phyloP scores from a whole-genome alignment of 495 filamentous ascomycete species.

The Echria macrotheca region DNA sequence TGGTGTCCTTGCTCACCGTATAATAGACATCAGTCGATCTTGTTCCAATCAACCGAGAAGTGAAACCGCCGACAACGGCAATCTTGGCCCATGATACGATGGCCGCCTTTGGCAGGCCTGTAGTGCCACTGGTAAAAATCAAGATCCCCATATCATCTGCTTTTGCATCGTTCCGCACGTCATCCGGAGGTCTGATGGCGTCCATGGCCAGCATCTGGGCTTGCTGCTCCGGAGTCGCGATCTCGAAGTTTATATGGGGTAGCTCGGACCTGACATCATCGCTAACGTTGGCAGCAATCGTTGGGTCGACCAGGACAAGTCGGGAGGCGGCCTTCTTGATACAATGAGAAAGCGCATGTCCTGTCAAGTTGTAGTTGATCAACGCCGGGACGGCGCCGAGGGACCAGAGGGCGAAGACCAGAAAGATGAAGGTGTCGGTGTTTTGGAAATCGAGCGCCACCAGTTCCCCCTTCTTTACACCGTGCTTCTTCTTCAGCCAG shows the following conservation, averaged over 20 bases:
- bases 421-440: slow-evolving; percentile 71
- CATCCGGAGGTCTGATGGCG: slow-evolving; percentile 59
- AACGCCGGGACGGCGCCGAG: slow-evolving; percentile 87
- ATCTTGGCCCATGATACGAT: slow-evolving; percentile 75
- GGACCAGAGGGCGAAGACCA: slow-evolving; percentile 83
- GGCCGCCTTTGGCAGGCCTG: slow-evolving; percentile 86
- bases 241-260: slow-evolving; percentile 50
- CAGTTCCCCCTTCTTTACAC: slow-evolving; percentile 68
- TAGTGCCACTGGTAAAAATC: slow-evolving; percentile 85
- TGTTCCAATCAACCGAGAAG: slow-evolving; percentile 52
- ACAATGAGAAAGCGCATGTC: slow-evolving; percentile 72
- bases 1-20: slow-evolving; percentile 64
- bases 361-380: slow-evolving; percentile 87
- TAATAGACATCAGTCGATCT: slow-evolving; percentile 66
- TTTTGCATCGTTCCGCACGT: slow-evolving; percentile 46
- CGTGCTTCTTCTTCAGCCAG: slow-evolving; percentile 70
- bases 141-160: slow-evolving; percentile 61
- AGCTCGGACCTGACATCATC: slow-evolving; percentile 41
- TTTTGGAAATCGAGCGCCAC: slow-evolving; percentile 91
- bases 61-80: slow-evolving; percentile 48
- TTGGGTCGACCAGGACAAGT: slow-evolving; percentile 69
- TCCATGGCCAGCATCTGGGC: slow-evolving; percentile 51
- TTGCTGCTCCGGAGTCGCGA: slow-evolving; percentile 60
- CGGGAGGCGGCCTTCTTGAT: slow-evolving; percentile 63
- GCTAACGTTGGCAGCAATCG: slow-evolving; percentile 48